These are phyloP conservation scores for Cicer chorassanicum DNA, from an alignment of 306 rosid genomes.

Conservation along the genomic window DNA sequence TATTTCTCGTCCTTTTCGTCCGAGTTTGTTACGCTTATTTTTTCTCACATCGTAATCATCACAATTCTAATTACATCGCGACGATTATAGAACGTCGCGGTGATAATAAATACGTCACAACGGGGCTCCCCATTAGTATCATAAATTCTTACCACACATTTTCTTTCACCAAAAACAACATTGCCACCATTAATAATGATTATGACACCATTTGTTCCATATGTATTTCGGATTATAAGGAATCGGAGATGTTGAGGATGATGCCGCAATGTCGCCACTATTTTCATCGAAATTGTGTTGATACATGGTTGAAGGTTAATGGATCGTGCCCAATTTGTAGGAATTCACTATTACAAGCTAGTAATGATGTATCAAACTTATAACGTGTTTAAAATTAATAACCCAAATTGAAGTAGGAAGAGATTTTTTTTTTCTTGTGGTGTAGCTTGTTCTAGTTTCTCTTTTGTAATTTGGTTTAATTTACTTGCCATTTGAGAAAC, in stretches of 20 bases:
- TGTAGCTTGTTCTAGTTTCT: neutral
- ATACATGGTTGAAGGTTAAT: conserved; percentile 74
- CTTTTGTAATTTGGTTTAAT: conserved; percentile 2
- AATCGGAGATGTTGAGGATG: conserved; percentile 68
- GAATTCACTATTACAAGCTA: conserved; percentile 58
- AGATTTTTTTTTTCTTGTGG: neutral
- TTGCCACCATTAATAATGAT: neutral
- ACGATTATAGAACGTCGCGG: neutral
- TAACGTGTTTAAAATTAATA: conserved; percentile 49
- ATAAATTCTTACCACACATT: conserved; percentile 74
- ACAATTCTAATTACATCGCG: neutral
- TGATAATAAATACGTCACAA: conserved; percentile 34
- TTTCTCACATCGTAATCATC: neutral
- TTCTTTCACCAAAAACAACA: conserved; percentile 39
- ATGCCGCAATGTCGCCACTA: conserved; percentile 76
- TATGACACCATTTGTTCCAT: conserved; percentile 59
- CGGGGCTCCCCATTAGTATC: conserved; percentile 55
- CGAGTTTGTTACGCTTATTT: conserved; percentile 66
- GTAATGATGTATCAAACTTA: conserved; percentile 41
- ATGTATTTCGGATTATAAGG: conserved; percentile 72
- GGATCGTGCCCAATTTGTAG: conserved; percentile 87
- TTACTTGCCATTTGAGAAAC: neutral
- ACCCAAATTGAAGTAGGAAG: neutral
- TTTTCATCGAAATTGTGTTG: conserved; percentile 74
- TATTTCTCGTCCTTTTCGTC: conserved; percentile 62